A percentile compares a stretch with the other conserved stretches of the same genome.
Evolutionary conservation across 2,329 filamentous ascomycete genomes (phyloP).

Genomic region (Ceratocystis variospora): DNA sequence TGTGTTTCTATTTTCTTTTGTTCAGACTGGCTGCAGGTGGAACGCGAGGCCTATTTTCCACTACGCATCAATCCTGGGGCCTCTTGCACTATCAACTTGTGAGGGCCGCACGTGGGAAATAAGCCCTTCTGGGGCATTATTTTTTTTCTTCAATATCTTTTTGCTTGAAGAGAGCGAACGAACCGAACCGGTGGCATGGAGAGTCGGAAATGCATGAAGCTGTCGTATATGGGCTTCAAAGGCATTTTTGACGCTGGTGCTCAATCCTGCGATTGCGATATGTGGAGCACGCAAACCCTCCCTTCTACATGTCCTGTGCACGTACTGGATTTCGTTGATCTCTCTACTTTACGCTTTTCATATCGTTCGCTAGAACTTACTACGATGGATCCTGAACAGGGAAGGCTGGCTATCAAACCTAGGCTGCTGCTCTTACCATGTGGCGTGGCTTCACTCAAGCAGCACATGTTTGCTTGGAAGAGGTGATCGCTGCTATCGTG

Average conservation of each 20-base stretch:
- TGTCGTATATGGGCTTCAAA: neutral
- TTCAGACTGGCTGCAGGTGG: neutral
- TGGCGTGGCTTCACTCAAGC: neutral
- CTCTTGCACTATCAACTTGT: neutral
- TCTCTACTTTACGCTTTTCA: too few relatives aligned
- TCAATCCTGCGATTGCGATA: neutral
- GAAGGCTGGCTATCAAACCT: too few relatives aligned
- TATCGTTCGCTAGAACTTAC: too few relatives aligned
- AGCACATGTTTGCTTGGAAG: neutral
- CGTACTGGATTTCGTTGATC: too few relatives aligned
- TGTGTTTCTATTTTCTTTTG: neutral
- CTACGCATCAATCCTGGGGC: neutral
- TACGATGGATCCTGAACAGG: too few relatives aligned
- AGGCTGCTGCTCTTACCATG: too few relatives aligned
- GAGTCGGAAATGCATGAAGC: neutral
- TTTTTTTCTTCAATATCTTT: conserved; percentile 4
- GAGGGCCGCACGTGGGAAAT: conserved; percentile 4
- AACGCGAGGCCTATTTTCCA: neutral
- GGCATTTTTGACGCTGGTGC: neutral
- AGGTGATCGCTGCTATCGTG: neutral
- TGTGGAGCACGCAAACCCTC: neutral
- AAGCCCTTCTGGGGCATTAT: conserved; percentile 19
- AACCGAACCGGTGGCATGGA: neutral
- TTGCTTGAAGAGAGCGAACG: neutral
- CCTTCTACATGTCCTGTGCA: neutral